Evolutionary conservation across 2,329 filamentous ascomycete genomes (phyloP).

Genomic region (Claviceps spartinae): DNA sequence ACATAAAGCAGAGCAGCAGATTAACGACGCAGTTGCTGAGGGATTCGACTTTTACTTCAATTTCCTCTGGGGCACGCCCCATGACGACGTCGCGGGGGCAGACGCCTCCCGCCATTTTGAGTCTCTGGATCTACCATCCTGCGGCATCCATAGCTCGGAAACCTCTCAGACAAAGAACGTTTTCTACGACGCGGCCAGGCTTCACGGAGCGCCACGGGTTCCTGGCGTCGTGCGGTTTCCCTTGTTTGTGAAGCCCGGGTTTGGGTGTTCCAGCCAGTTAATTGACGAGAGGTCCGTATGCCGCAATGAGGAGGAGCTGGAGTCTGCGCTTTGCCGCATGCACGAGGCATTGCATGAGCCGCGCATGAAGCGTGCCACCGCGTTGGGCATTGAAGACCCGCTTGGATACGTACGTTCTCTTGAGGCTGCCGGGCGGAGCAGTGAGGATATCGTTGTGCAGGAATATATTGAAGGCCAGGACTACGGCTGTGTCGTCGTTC

Average conservation of each 20-base stretch:
- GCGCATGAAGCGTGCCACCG: not conserved
- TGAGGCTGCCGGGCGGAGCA: not conserved
- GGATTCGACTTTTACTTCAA: conserved; percentile 2
- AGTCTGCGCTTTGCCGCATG: not conserved
- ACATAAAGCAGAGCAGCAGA: not conserved
- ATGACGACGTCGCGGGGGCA: not conserved
- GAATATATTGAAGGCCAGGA: not conserved
- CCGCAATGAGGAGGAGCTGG: not conserved
- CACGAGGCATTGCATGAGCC: not conserved
- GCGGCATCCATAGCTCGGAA: not conserved
- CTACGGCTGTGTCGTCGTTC: not conserved
- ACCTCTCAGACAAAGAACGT: not conserved
- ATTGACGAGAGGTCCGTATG: not conserved
- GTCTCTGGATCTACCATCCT: not conserved
- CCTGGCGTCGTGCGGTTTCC: not conserved
- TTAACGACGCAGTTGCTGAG: not conserved
- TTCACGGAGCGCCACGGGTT: not conserved
- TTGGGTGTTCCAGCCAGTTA: not conserved
- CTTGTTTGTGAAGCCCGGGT: not conserved
- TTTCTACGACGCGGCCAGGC: not conserved
- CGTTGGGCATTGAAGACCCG: not conserved
- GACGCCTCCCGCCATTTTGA: not conserved
- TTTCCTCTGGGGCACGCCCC: not conserved
- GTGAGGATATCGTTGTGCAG: conserved; percentile 1
- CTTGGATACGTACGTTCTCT: not conserved